Evolutionary conservation across 2,329 filamentous ascomycete genomes (phyloP).

Genomic region (Botrytis byssoidea): DNA sequence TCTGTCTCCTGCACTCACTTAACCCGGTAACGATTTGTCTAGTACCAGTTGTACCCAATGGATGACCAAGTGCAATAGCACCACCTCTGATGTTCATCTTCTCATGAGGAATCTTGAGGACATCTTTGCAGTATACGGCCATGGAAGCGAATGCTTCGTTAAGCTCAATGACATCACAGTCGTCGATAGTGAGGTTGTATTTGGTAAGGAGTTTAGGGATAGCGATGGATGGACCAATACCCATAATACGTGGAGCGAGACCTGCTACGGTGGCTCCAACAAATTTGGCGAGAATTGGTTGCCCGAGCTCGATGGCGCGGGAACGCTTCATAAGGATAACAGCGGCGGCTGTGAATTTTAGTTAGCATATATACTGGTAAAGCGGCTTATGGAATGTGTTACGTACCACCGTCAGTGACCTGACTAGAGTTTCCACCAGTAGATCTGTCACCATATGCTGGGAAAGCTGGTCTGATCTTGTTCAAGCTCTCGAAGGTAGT

Average conservation of each 20-base stretch:
- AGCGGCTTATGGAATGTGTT: not conserved
- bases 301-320: constrained; percentile 78
- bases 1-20: constrained; percentile 77
- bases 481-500: constrained; percentile 79
- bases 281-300: constrained; percentile 93
- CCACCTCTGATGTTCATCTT: constrained; percentile 83
- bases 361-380: not conserved
- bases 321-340: constrained; percentile 92
- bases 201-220: constrained; percentile 82
- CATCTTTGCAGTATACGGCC: constrained; percentile 88
- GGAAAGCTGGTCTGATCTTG: constrained; percentile 90
- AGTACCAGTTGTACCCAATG: constrained; percentile 74
- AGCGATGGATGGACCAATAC: constrained; percentile 75
- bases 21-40: constrained; percentile 86
- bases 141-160: constrained; percentile 99
- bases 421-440: constrained; percentile 95
- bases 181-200: constrained; percentile 73
- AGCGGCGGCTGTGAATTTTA: constrained; percentile 61
- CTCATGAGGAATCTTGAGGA: constrained; percentile 65
- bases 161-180: constrained; percentile 87
- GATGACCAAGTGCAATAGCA: constrained; percentile 80
- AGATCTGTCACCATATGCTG: constrained; percentile 79
- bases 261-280: constrained; percentile 89
- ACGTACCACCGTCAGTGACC: constrained; percentile 81
- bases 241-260: constrained; percentile 92